These are phyloP conservation scores for Thelonectria discophora DNA, from an alignment of 2,329 filamentous ascomycete genomes.

Conservation along the genomic window DNA sequence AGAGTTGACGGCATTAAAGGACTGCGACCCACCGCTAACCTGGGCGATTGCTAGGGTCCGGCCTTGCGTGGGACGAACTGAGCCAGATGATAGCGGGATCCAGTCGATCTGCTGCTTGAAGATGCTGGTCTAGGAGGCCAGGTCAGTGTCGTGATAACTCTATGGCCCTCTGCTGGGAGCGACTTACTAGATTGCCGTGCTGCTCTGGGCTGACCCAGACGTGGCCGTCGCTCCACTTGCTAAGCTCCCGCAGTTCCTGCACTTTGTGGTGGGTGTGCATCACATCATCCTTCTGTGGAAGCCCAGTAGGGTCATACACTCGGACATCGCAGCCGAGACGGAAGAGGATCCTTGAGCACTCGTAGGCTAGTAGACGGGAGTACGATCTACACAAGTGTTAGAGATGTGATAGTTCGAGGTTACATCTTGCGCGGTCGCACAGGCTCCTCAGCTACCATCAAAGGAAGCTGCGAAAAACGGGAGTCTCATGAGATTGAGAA, in stretches of 20 bases:
- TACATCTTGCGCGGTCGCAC: not conserved
- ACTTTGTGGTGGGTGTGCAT: slow-evolving; percentile 68
- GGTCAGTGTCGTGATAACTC: slow-evolving; percentile 1
- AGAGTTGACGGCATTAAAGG: slow-evolving; percentile 73
- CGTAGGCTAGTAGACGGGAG: slow-evolving; percentile 66
- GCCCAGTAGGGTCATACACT: slow-evolving; percentile 64
- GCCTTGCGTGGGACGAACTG: slow-evolving; percentile 72
- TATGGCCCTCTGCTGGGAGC: not conserved
- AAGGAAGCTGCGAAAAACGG: not conserved
- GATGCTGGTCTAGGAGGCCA: slow-evolving; percentile 60
- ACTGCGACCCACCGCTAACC: slow-evolving; percentile 71
- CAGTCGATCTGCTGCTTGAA: slow-evolving; percentile 78
- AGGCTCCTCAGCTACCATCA: not conserved
- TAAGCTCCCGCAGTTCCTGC: slow-evolving; percentile 68
- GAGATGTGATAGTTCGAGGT: not conserved
- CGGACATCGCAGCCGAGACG: slow-evolving; percentile 73
- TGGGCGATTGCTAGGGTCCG: slow-evolving; percentile 70
- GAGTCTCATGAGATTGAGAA: not conserved
- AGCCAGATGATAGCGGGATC: slow-evolving; percentile 70
- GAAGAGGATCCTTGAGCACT: slow-evolving; percentile 67
- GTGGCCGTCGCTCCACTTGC: slow-evolving; percentile 72
- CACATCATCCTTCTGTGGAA: slow-evolving; percentile 71
- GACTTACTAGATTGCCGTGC: slow-evolving; percentile 66
- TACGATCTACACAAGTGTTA: slow-evolving; percentile 56
- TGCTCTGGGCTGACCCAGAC: slow-evolving; percentile 73